Percentiles rank a stretch among this genome's conserved stretches.
These are phyloP conservation scores for Nigrograna mackinnonii DNA, from an alignment of 2,329 filamentous ascomycete species.

Conservation along the genomic window DNA sequence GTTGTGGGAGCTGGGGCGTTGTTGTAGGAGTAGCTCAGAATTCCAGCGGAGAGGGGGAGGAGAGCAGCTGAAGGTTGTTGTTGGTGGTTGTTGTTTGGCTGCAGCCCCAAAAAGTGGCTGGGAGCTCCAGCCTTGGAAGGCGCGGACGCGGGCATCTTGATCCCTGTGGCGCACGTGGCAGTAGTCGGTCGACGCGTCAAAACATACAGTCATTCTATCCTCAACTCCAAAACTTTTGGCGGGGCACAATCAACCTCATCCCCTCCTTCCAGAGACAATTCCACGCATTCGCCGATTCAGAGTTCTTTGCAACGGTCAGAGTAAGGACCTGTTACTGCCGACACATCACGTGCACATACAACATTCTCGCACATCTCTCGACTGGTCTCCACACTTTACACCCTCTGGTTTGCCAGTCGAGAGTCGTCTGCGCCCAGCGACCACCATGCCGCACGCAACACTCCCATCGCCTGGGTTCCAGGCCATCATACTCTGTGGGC, in stretches of 20 bases:
- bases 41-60: background rate
- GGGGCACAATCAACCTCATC: constrained; percentile 11
- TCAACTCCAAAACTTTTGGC: constrained; percentile 17
- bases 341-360: background rate
- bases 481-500: constrained; percentile 81
- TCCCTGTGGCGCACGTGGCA: too few species aligned
- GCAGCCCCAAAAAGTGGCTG: too few species aligned
- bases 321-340: background rate
- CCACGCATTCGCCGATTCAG: too few species aligned
- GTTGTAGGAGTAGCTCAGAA: too few species aligned
- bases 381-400: background rate
- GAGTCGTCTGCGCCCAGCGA: background rate
- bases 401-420: background rate
- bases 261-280: too few species aligned
- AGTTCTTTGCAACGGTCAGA: background rate
- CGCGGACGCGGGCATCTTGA: too few species aligned
- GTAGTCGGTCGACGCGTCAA: too few species aligned
- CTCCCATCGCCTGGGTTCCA: constrained; percentile 78
- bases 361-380: too few species aligned
- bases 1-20: background rate
- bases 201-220: too few species aligned
- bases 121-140: too few species aligned
- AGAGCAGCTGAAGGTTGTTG: background rate
- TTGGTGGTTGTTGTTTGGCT: too few species aligned
- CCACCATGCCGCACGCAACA: constrained; percentile 73